phyloP scores from a whole-genome alignment of 2,329 filamentous ascomycete species.

The Microcera coccophila region DNA sequence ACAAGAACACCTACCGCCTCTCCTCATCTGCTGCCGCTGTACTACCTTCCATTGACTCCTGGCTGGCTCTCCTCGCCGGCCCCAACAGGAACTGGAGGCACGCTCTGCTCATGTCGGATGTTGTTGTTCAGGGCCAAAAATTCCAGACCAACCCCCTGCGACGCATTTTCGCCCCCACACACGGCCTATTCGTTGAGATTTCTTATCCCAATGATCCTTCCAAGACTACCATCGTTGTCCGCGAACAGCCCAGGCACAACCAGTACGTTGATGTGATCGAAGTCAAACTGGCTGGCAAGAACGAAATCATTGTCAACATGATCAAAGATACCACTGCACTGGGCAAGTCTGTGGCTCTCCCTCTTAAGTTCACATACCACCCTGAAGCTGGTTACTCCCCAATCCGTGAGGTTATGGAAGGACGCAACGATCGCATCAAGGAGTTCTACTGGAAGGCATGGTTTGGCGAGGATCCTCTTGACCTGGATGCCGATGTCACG shows the following conservation, averaged over 20 bases:
- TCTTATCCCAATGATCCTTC: conserved; percentile 72
- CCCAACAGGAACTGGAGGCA: conserved; percentile 87
- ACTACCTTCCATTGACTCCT: conserved; percentile 75
- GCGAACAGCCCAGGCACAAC: conserved; percentile 80
- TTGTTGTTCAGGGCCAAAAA: conserved; percentile 91
- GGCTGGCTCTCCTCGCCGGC: conserved; percentile 85
- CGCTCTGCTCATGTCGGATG: conserved; percentile 87
- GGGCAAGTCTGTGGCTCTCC: conserved; percentile 74
- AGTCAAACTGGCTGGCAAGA: conserved; percentile 68
- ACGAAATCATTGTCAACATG: conserved; percentile 82
- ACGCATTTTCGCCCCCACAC: conserved; percentile 81
- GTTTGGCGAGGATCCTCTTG: conserved; percentile 83
- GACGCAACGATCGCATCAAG: conserved; percentile 96
- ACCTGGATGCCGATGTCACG: conserved; percentile 80
- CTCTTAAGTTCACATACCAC: conserved; percentile 87
- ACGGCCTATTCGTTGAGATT: conserved; percentile 88
- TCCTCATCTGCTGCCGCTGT: conserved; percentile 69
- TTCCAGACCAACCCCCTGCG: conserved; percentile 97
- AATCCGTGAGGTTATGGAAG: conserved; percentile 93
- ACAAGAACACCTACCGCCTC: conserved; percentile 81
- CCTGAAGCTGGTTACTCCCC: conserved; percentile 97
- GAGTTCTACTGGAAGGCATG: conserved; percentile 98
- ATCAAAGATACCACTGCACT: conserved; percentile 90
- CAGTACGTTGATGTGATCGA: conserved; percentile 87
- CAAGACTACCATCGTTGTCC: conserved; percentile 81